Evolutionary conservation across 1,284 basidiomycete species (phyloP), one percentile per base, ranked within the genome.

Genomic region (Wallemia ichthyophaga): DNA sequence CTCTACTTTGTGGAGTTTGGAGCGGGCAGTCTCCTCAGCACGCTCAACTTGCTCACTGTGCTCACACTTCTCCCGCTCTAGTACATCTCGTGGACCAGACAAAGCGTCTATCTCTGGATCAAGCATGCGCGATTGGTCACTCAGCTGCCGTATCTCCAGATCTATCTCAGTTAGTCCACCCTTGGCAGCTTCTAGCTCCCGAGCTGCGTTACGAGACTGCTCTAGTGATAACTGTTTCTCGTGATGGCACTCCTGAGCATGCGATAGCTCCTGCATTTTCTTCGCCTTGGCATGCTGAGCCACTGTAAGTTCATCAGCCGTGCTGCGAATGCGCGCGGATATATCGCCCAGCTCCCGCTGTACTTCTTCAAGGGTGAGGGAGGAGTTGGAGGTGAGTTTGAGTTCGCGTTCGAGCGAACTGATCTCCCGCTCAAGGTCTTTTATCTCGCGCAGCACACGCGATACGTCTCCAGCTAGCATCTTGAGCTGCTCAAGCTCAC

Each of bases 341-440:
- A 48, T 48, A 48, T 48, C 37, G 3, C n/a, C 9, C 5, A 91
- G 72, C 65, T 89, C 81, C 25, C 67, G 70, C 67, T 92, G 83
- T 1, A 94, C 80, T 58, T 89, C 86, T 57, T 87, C 84, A 1
- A 78, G 76, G 0, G 86, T 88, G 69, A 81, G 85, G 3, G 78
- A 76, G 15, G 81, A 82, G 1, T 87, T 88, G 1, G 78, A 79
- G 2, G 75, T 71, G 24, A 75, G 71, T 2, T 62, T 60, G 13
- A 95, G 73, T 37, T 82, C 79, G 31, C 72, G 72, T 68, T 92
- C 84, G 33, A 87, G 71, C 55, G 73, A 70, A n/a, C 69, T 62
- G 33, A 83, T 76, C 56, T 87, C 83, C 33, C 74, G 70, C 60
- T 75, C 73, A 25, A 88, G 73, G 24, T 77, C 76, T 31, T 78